Conservation (phyloP, 2,329 filamentous ascomycete genomes). For the Colletotrichum filicis region DNA sequence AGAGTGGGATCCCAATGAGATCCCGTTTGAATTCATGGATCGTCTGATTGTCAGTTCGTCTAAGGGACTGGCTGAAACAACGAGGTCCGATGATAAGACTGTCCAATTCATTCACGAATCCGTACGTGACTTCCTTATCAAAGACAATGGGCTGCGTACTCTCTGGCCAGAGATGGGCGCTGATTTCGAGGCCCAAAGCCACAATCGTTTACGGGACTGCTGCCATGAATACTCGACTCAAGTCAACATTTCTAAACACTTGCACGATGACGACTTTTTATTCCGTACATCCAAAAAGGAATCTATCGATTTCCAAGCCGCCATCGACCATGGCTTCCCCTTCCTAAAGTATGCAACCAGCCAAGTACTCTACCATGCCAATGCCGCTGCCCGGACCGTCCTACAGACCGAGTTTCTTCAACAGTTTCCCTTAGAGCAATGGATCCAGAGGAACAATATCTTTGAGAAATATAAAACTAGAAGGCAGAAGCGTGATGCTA, state of each 20-base stretch:
- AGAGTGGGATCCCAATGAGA: slow-evolving; percentile 34
- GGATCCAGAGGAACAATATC: neutral
- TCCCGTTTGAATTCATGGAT: slow-evolving; percentile 37
- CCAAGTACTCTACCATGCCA: neutral
- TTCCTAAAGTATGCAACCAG: slow-evolving; percentile 13
- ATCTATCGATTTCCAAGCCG: fast-evolving
- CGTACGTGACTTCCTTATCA: slow-evolving; percentile 53
- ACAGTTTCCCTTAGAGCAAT: fast-evolving
- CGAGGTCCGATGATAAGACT: slow-evolving; percentile 38
- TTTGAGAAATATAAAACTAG: neutral
- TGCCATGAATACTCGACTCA: neutral
- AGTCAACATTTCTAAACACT: neutral
- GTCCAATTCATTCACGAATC: slow-evolving; percentile 63
- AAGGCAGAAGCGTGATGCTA: neutral
- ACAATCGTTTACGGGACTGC: neutral
- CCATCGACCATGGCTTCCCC: neutral
- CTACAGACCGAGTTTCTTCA: neutral
- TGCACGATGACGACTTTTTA: neutral
- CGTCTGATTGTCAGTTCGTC: slow-evolving; percentile 51
- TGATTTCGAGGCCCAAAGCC: neutral
- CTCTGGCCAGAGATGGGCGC: neutral
- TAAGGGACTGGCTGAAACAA: slow-evolving; percentile 58
- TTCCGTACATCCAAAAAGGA: fast-evolving
- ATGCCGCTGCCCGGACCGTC: neutral
- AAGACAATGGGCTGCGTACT: neutral